Evolutionary conservation across 331 rosid species (phyloP), one percentile per base, ranked within the genome.

Genomic region (Malus hybrid): DNA sequence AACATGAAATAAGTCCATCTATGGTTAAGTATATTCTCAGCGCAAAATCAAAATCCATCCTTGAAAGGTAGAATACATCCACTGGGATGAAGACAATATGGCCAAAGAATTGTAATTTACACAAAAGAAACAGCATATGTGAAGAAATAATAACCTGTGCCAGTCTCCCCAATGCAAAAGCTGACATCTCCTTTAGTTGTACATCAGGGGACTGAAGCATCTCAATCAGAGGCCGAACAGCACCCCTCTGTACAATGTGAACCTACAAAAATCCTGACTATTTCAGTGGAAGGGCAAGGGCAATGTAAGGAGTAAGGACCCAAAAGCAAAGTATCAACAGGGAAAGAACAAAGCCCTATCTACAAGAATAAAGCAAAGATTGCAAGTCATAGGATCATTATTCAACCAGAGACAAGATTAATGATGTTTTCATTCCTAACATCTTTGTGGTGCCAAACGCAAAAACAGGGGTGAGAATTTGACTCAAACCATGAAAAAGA

Each of bases 221-320:
- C 85, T 95, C 97, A 83, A 95, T 90, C 85, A 95, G 83, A 83
- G 99, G 99, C 56, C 81, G 83, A 65, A 95, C 99, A 87, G 97
- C 99, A 79, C 99, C 99, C 80, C 99, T 90, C 81, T 95, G 99
- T 44, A 92, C 99, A 74, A 95, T 95, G 82, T 95, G 97, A 82
- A 95, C 96, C 99, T 95, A 84, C 78, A 78, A 76, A 75, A 70
- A 10, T 3, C 71, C 52, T 55, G 8, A 73, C 62, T n/a, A 50
- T 34, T 44, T 75, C 32, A 63, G 59, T 24, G 29, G 67, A 32
- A 46, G n/a, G 68, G 22, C 16, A 78, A 65, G 33, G 27, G 31
- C 68, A 48, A 71, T 20, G 19, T 7, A 2, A 36, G 44, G 44
- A 36, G 44, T 70, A 4, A 54, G 67, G 42, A 69, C 27, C 19